These are phyloP conservation scores for Suhomyces faveliae DNA, from an alignment of 805 yeast genomes.

Conservation along the genomic window DNA sequence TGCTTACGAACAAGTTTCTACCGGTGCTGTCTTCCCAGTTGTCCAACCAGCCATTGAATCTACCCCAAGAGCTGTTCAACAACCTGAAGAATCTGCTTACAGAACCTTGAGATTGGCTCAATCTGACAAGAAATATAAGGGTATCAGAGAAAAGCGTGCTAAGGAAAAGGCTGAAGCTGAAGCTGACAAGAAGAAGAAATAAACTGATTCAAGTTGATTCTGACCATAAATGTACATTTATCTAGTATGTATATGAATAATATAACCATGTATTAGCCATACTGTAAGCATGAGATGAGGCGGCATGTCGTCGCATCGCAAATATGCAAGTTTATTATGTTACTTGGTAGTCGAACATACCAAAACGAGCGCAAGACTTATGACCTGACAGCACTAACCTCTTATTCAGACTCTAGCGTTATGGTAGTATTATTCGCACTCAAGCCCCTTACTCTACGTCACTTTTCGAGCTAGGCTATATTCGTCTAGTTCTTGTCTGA, in stretches of 20 bases:
- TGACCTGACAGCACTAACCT: too few relatives aligned
- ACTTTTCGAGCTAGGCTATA: not conserved
- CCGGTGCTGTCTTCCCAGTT: constrained; percentile 88
- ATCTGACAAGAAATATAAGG: constrained; percentile 89
- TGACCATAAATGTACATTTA: constrained; percentile 8
- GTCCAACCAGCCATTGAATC: constrained; percentile 70
- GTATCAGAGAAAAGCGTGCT: constrained; percentile 98
- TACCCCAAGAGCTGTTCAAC: constrained; percentile 87
- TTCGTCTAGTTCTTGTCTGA: too few relatives aligned
- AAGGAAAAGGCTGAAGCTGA: constrained; percentile 97
- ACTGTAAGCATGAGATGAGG: not conserved
- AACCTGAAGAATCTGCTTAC: constrained; percentile 72
- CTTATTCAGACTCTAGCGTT: too few relatives aligned
- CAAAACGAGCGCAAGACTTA: too few relatives aligned
- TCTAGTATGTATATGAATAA: constrained; percentile 7
- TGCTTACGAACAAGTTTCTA: constrained; percentile 68
- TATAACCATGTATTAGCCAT: constrained; percentile 4
- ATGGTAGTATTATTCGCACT: too few relatives aligned
- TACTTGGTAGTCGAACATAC: too few relatives aligned
- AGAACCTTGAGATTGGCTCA: constrained; percentile 94
- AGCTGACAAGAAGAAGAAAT: constrained; percentile 96
- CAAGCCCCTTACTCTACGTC: too few relatives aligned
- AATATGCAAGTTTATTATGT: too few relatives aligned
- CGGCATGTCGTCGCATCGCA: not conserved
- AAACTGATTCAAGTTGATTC: constrained; percentile 31